phyloP scores from a whole-genome alignment of 2,329 filamentous ascomycete genomes.

The Cladophialophora yegresii region DNA sequence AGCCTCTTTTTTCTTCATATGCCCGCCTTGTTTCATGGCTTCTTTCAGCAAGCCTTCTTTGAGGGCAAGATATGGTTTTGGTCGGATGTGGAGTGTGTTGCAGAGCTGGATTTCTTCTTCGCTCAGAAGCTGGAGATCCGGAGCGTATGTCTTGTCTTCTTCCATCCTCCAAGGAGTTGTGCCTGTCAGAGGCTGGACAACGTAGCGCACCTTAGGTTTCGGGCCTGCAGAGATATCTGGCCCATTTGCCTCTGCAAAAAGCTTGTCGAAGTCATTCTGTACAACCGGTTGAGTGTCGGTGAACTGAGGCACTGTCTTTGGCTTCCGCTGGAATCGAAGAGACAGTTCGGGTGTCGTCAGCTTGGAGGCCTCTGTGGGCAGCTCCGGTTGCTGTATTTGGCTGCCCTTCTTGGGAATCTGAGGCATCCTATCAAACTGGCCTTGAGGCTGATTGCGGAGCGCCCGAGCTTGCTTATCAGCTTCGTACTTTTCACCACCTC shows the following conservation, averaged over 20 bases:
- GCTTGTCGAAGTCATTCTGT: conserved; percentile 57
- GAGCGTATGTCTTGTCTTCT: conserved; percentile 67
- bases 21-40: conserved; percentile 82
- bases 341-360: conserved; percentile 79
- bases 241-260: conserved; percentile 58
- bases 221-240: conserved; percentile 42
- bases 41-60: conserved; percentile 92
- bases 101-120: conserved; percentile 84
- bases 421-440: conserved; percentile 82
- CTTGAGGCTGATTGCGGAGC: conserved; percentile 67
- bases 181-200: conserved; percentile 52
- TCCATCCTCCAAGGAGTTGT: conserved; percentile 62
- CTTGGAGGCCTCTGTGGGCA: conserved; percentile 71
- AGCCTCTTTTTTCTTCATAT: conserved; percentile 90
- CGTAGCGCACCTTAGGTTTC: conserved; percentile 54
- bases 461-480: conserved; percentile 77
- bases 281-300: conserved; percentile 41
- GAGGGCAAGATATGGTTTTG: conserved; percentile 92
- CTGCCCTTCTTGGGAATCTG: conserved; percentile 60
- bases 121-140: conserved; percentile 80
- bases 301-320: conserved; percentile 42
- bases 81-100: conserved; percentile 77
- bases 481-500: conserved; percentile 89
- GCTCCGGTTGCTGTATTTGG: conserved; percentile 69
- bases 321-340: conserved; percentile 56